phyloP scores from a whole-genome alignment of 345 rosid genomes.

The Eucalyptus shirleyi region DNA sequence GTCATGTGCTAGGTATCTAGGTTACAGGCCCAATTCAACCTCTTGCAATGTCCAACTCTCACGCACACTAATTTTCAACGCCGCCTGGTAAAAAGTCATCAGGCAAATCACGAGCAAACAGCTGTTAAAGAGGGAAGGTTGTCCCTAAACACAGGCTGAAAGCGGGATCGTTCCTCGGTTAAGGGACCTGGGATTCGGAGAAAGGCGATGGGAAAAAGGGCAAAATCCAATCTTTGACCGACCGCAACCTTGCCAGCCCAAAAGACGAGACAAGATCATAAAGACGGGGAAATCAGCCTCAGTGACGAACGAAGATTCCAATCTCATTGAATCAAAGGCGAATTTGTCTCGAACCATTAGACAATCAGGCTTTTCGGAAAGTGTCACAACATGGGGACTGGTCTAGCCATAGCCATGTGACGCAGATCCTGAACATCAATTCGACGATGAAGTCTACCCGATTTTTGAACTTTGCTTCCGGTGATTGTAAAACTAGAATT shows the following conservation, averaged over 20 bases:
- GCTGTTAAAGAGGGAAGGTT: not conserved
- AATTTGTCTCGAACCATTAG: not conserved
- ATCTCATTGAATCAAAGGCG: not conserved
- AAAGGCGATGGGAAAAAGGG: not conserved
- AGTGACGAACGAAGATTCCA: not conserved
- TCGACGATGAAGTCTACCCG: not conserved
- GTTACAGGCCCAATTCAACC: not conserved
- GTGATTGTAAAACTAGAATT: not conserved
- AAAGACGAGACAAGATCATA: not conserved
- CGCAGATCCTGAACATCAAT: not conserved
- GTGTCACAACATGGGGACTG: not conserved
- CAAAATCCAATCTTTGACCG: not conserved
- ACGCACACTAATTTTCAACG: not conserved
- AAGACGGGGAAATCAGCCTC: not conserved
- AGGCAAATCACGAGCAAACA: not conserved
- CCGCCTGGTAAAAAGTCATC: not conserved
- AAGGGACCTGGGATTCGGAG: not conserved
- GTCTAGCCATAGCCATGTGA: not conserved
- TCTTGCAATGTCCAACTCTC: not conserved
- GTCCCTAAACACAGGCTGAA: constrained; percentile 9
- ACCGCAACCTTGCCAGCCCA: not conserved
- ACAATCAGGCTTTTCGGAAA: not conserved
- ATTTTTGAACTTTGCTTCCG: not conserved
- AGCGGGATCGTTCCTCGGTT: constrained; percentile 20
- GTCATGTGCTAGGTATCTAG: not conserved